These are phyloP conservation scores for Psilocybe mexicana DNA, from an alignment of 1,284 basidiomycete genomes.

Conservation along the genomic window DNA sequence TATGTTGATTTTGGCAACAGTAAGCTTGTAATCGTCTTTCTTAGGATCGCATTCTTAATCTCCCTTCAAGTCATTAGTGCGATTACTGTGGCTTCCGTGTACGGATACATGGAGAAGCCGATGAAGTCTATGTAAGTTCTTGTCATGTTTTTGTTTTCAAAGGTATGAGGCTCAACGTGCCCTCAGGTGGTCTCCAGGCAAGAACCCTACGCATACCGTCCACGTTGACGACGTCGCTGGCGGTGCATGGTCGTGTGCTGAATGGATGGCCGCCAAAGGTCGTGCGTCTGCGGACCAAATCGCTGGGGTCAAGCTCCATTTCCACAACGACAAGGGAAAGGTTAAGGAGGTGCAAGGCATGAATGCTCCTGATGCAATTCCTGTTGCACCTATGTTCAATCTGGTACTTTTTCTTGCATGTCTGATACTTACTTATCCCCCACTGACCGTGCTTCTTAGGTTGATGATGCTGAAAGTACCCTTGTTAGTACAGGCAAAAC, in stretches of 20 bases:
- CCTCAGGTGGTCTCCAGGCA: slow-evolving; percentile 72
- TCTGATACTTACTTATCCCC: neutral
- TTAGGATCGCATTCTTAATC: slow-evolving; percentile 18
- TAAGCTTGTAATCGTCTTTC: slow-evolving; percentile 33
- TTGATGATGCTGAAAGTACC: slow-evolving; percentile 81
- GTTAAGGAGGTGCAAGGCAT: slow-evolving; percentile 61
- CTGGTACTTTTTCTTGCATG: slow-evolving; percentile 43
- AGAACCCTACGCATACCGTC: slow-evolving; percentile 78
- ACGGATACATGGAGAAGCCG: slow-evolving; percentile 80
- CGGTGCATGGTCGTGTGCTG: slow-evolving; percentile 71
- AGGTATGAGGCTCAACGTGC: slow-evolving; percentile 4
- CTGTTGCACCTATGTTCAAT: slow-evolving; percentile 80
- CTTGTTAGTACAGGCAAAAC: slow-evolving; percentile 73
- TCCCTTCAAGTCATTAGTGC: slow-evolving; percentile 55
- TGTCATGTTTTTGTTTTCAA: neutral
- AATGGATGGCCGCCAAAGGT: slow-evolving; percentile 69
- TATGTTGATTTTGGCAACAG: slow-evolving; percentile 70
- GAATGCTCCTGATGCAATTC: slow-evolving; percentile 54
- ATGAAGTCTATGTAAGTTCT: slow-evolving; percentile 79
- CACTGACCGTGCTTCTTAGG: slow-evolving; percentile 38
- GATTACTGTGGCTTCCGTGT: slow-evolving; percentile 80
- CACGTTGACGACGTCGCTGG: slow-evolving; percentile 80
- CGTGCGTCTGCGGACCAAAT: slow-evolving; percentile 60
- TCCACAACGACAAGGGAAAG: slow-evolving; percentile 73
- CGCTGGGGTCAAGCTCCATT: slow-evolving; percentile 70